Evolutionary conservation across 257 asterid genomes (phyloP).

Genomic region (Marsdenia floribunda): DNA sequence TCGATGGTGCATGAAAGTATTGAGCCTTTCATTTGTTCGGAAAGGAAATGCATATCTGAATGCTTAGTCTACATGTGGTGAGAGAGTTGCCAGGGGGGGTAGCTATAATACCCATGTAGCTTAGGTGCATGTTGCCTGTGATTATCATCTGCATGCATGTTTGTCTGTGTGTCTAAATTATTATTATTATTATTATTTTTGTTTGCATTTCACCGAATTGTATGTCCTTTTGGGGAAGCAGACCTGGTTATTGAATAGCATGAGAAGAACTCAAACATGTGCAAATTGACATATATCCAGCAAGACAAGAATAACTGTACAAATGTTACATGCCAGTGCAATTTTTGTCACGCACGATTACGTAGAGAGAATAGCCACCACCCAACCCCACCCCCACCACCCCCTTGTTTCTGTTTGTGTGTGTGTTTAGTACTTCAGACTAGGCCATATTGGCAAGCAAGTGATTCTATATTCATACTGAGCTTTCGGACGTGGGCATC

Average conservation of each 20-base stretch:
- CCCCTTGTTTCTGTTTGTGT: not conserved
- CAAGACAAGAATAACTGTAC: constrained; percentile 22
- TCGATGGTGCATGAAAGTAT: too few species aligned
- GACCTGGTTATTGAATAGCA: constrained; percentile 1
- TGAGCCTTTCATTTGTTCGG: too few species aligned
- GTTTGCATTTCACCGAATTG: constrained; percentile 7
- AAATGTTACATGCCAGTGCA: constrained; percentile 12
- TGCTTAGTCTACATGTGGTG: too few species aligned
- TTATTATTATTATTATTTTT: too few species aligned
- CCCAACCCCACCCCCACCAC: too few species aligned
- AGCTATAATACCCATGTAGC: too few species aligned
- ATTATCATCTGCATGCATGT: not conserved
- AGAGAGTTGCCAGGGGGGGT: too few species aligned
- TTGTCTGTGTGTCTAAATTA: not conserved
- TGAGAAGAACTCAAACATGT: not conserved
- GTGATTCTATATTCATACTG: not conserved
- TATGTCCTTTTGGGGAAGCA: constrained; percentile 13
- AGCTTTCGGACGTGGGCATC: constrained; percentile 1
- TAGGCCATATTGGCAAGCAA: not conserved
- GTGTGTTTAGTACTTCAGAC: not conserved
- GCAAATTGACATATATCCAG: constrained; percentile 3
- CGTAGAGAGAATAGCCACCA: not conserved
- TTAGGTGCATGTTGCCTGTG: not conserved
- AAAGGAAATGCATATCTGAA: too few species aligned
- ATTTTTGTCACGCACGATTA: not conserved